Evolutionary conservation across 345 rosid species (phyloP).

Genomic region (Lepidium didymum): DNA sequence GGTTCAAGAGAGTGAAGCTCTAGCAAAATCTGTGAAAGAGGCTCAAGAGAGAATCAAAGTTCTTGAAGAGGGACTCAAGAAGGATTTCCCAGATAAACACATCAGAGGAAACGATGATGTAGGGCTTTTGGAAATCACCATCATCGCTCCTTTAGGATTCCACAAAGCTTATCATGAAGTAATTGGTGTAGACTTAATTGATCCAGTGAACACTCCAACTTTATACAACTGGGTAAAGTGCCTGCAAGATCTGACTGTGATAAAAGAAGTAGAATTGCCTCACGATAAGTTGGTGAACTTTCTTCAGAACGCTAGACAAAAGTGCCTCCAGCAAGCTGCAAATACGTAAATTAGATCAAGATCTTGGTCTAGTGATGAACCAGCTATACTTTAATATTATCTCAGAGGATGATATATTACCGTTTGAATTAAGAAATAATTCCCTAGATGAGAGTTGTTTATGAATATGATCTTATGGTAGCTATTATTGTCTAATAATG

Average conservation of each 20-base stretch:
- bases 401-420: neutral
- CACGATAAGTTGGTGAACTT: constrained; percentile 15
- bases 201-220: constrained; percentile 22
- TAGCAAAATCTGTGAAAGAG: too few species aligned
- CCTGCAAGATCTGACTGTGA: constrained; percentile 20
- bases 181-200: constrained; percentile 10
- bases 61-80: too few species aligned
- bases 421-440: neutral
- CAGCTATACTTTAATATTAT: neutral
- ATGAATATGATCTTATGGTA: neutral
- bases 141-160: too few species aligned
- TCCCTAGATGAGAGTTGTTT: neutral
- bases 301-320: constrained; percentile 3
- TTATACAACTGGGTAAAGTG: constrained; percentile 24
- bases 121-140: too few species aligned
- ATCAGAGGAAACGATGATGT: too few species aligned
- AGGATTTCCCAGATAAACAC: too few species aligned
- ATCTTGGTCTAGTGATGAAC: neutral
- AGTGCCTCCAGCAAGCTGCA: constrained; percentile 14
- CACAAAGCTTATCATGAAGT: constrained; percentile 24
- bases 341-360: neutral
- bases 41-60: too few species aligned
- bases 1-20: too few species aligned
- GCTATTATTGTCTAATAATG: neutral
- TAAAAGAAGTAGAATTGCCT: constrained; percentile 28